Evolutionary conservation across 2,329 filamentous ascomycete genomes (phyloP), one percentile per base, ranked within the genome.

Genomic region (Aspergillus sp.): DNA sequence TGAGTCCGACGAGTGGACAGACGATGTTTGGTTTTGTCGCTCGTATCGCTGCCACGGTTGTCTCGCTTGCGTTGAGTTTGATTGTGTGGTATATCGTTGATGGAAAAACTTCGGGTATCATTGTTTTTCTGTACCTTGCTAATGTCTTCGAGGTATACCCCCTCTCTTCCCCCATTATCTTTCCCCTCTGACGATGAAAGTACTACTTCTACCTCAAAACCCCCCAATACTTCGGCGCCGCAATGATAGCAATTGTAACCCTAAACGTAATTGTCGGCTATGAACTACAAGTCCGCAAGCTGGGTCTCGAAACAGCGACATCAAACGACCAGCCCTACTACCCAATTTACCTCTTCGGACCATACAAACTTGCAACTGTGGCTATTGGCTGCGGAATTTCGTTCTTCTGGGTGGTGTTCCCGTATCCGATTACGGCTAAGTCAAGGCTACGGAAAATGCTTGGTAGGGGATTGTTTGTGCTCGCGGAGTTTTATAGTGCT

Each of bases 371-470:
- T 0, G 83, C 82, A 1, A 80, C 79, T 1, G 84, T 90, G 0
- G 73, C 76, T 1, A 83, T 74, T 1, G 86, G 86, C 32, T 78
- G 85, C 43, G 74, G 80, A 1, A 79, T 88, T 0, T 85, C 84
- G 7, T 89, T 86, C 65, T 75, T 90, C 61, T 90, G 84, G 84
- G 88, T 85, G 0, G 76, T 88, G 45, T 87, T 89, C 57, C 86
- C 86, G 0, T 85, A 79, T 52, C 84, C 85, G 0, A 75, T 87
- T 37, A 84, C 84, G 0, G 86, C 88, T 47, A 81, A 85, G 45
- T 81, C 80, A 2, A 81, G 81, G 60, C 71, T 89, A 4, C 76
- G 86, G 4, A 80, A 79, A 51, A 80, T 83, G 43, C 73, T 89
- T 0, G 84, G 84, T 9, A 77, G 78, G 1, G 79, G 83, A 0